Evolutionary conservation across 2,329 filamentous ascomycete genomes (phyloP), one percentile per base, ranked within the genome.

Genomic region (Aquanectria penicillioides): DNA sequence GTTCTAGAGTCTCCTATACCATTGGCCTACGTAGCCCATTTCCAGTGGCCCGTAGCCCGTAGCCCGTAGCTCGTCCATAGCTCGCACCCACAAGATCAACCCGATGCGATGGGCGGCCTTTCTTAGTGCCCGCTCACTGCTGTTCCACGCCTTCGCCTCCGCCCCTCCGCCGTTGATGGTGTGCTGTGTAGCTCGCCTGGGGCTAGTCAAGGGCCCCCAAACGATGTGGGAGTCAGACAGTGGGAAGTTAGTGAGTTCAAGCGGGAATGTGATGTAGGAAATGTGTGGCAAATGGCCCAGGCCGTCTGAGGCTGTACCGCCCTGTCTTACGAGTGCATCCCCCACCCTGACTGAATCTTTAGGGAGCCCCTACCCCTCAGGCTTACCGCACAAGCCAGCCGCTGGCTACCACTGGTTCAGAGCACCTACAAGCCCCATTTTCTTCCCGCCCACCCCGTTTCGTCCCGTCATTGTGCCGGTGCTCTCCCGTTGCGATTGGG

Each of bases 121-220:
- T 44, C 63, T 61, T 70, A 70, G 67, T 69, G 67, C 63, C 67
- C 67, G 67, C 58, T 47, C 37, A 25, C 54, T 64, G 54, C 50
- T 67, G 36, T 41, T 55, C 56, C 22, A 34, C 51, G 47, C 52
- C 43, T 49, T 36, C 48, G 47, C 61, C 60, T 51, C 49, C 62
- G 46, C 59, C 51, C 52, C 40, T 37, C 36, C 41, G 38, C 51
- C 49, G 40, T 46, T 44, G 57, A 34, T 50, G 51, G 28, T 52
- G n/a, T n/a, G 33, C 54, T 51, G 43, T 53, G 53, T 40, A 34
- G 31, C 25, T 29, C 46, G 33, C 31, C 22, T 25, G n/a, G 47
- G 26, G 54, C 33, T 37, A 20, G 31, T 28, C 18, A 18, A 36
- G 20, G 38, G 28, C 18, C 18, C 18, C 10, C n/a, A 29, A 36